Base-by-base conservation (phyloP, 2,329 filamentous ascomycete species). In the Cladosporium sp. region DNA sequence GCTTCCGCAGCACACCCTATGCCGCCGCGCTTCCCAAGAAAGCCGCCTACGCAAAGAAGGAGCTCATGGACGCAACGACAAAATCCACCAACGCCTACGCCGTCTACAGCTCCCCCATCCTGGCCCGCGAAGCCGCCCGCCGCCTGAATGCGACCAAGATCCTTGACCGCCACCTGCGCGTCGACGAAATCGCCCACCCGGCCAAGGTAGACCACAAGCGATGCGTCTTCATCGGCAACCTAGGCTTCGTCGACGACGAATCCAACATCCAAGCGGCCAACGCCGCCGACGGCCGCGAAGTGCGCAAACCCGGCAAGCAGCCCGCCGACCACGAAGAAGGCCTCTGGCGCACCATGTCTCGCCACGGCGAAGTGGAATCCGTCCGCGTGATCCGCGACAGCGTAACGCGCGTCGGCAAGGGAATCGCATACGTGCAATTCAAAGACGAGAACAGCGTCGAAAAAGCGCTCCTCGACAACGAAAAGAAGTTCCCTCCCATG, bases 391-490 rank as follows among this genome's bases (percentile, higher is more conserved):
- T 96, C 43, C 83, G 93, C 49, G 93, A 98, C 64, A 77, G 87
- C 55, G 85, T 86, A 58, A 98, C 94, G 7, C 82, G 94, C 43
- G 88, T 98, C 25, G 90, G 93, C 62, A 98, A 98, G 67, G 93
- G 93, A 4, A 89, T 98, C 64, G 94, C 94, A 55, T 98, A 98
- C 63, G 92, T 98, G 13, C 93, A 98, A 65, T 98, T 98, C 70
- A 60, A 85, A 75, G 88, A 97, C 61, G 82, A 78, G 55, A 96
- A 94, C 61, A 77, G 85, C 38, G 92, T 98, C 39, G 93, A 98
- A 69, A 80, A 86, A n/a, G 93, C 93, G 1, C 78, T 98, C 11
- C 78, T 94, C 33, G 81, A 92, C 54, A 80, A 96, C 66, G 91
- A 83, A 55, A 95, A 97, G 75, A 93, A 88, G 61, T 97, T 91